Base-by-base conservation (phyloP, 306 rosid genomes). In the Sophora flavescens region DNA sequence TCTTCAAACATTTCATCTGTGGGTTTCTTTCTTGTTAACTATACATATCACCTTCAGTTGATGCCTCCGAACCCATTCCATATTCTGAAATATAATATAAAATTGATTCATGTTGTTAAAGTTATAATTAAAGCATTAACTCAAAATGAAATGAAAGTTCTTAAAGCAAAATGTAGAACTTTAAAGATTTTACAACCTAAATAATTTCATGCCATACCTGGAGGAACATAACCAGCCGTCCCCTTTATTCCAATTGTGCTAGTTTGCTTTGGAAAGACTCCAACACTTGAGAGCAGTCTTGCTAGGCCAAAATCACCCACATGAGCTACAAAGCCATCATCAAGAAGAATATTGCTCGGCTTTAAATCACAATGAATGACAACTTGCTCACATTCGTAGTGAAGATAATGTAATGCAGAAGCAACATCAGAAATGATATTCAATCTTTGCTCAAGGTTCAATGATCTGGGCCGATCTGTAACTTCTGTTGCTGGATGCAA, bases 241-340 rank as follows among this genome's bases (percentile, higher is more conserved):
- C 6, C 84, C 84, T 67, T 84, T 6, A 84, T 6, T 38, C 82
- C 82, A 52, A 44, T 32, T 12, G 78, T 42, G 32, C 79, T 81
- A 33, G 41, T 75, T 22, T 70, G 18, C 16, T 9, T 28, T 1
- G 15, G 35, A 22, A 74, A 39, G 58, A 38, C 32, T 22, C 53
- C 54, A 13, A 65, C 10, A 4, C 6, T 6, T 48, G 73, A 67
- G n/a, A 72, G 41, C 32, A 83, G 28, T 58, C 74, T 78, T 68
- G 83, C 78, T 18, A 66, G 33, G 22, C 83, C 83, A 33, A 83
- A 82, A 66, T 82, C 80, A 72, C 86, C 59, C n/a, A 79, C 73
- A 30, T 32, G 83, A 63, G 83, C 73, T n/a, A 41, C 28, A 67
- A 79, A 39, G 32, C 56, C 47, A 13, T 63, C 50, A 14, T 79